Conservation (phyloP, 2,329 filamentous ascomycete genomes). For the Penicillium sp. region DNA sequence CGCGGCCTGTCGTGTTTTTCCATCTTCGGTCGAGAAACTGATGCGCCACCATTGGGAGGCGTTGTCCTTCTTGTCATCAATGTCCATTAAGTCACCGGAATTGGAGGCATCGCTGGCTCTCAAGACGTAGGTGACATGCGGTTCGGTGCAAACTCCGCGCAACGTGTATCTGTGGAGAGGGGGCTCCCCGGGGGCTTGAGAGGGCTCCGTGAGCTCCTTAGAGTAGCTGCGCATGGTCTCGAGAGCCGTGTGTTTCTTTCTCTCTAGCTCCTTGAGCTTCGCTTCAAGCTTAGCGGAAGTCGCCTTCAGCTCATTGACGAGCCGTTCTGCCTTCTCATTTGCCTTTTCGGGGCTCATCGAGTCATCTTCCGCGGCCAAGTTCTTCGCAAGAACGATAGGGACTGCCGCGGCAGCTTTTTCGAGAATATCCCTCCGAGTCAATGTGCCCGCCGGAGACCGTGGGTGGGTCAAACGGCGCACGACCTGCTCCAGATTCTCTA, state of each 20-base stretch:
- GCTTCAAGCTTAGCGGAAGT: constrained; percentile 40
- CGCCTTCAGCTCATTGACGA: constrained; percentile 35
- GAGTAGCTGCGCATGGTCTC: constrained; percentile 46
- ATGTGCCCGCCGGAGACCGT: constrained; percentile 13
- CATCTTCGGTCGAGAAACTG: constrained; percentile 48
- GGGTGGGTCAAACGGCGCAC: constrained; percentile 32
- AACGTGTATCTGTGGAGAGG: constrained; percentile 54
- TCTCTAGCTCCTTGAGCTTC: constrained; percentile 46
- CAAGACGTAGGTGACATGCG: constrained; percentile 58
- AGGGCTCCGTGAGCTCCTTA: constrained; percentile 47
- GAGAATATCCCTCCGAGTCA: constrained; percentile 33
- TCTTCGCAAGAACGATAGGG: constrained; percentile 26
- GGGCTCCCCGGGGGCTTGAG: constrained; percentile 40
- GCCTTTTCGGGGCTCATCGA: constrained; percentile 17
- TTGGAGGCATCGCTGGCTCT: constrained; percentile 31
- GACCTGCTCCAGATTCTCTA: constrained; percentile 32
- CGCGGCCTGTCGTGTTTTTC: constrained; percentile 34
- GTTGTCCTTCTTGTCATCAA: constrained; percentile 23
- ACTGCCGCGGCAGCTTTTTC: constrained; percentile 37
- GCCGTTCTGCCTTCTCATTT: constrained; percentile 25
- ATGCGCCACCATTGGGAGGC: constrained; percentile 58
- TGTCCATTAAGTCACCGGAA: constrained; percentile 30
- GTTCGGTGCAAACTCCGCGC: constrained; percentile 57
- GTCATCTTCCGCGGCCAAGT: constrained; percentile 15
- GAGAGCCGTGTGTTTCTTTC: constrained; percentile 41